These are phyloP conservation scores for Mycena capillaripes DNA, from an alignment of 768 basidiomycete species.

Conservation along the genomic window DNA sequence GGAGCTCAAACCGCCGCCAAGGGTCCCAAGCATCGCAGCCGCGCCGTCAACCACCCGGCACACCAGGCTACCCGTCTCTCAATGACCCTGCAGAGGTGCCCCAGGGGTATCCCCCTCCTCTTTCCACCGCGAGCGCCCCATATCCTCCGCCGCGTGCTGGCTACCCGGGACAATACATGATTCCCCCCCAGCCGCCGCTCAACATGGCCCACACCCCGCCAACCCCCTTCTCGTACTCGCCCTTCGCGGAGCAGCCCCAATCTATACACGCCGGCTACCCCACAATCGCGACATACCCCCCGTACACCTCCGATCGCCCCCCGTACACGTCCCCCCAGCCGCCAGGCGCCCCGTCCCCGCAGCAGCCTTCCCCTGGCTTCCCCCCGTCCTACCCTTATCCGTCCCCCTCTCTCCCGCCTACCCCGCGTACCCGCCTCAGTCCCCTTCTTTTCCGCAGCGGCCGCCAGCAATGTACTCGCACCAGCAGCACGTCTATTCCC, in stretches of 20 bases:
- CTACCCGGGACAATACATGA: slow-evolving; percentile 63
- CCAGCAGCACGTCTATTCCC: slow-evolving; percentile 40
- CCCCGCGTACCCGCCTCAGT: slow-evolving; percentile 48
- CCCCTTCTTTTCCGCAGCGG: slow-evolving; percentile 51
- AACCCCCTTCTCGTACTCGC: slow-evolving; percentile 49
- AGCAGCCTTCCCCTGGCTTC: slow-evolving; percentile 44
- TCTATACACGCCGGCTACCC: slow-evolving; percentile 58
- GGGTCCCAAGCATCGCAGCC: slow-evolving; percentile 7
- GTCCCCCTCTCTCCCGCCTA: slow-evolving; percentile 40
- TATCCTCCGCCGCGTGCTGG: slow-evolving; percentile 45
- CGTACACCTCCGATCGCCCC: slow-evolving; percentile 43
- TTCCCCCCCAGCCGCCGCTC: slow-evolving; percentile 57
- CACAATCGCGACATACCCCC: slow-evolving; percentile 49
- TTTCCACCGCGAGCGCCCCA: slow-evolving; percentile 33
- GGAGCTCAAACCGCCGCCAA: slow-evolving; percentile 11
- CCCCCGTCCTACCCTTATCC: slow-evolving; percentile 53
- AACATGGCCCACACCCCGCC: slow-evolving; percentile 53
- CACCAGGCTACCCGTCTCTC: slow-evolving; percentile 6
- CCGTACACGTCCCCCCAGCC: slow-evolving; percentile 42
- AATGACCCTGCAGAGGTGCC: slow-evolving; percentile 12
- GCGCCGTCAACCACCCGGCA: not conserved
- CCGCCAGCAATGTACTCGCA: slow-evolving; percentile 54
- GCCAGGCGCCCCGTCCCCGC: slow-evolving; percentile 43
- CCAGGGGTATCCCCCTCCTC: slow-evolving; percentile 8
- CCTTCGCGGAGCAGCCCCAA: slow-evolving; percentile 45